Evolutionary conservation across 768 basidiomycete genomes (phyloP).

Genomic region (Termitomyces sp.): DNA sequence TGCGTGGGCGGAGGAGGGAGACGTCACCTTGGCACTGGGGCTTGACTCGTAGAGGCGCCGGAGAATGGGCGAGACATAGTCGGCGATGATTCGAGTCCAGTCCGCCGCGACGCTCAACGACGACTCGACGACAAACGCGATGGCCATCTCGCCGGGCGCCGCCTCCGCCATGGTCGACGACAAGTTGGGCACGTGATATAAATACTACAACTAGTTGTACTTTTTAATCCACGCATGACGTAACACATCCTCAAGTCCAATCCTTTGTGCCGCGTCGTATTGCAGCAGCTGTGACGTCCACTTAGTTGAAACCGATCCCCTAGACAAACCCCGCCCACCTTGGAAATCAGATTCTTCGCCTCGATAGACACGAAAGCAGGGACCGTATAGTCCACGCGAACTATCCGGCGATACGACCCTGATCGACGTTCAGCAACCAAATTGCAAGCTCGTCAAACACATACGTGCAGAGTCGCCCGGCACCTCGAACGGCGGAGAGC

Average conservation of each 20-base stretch:
- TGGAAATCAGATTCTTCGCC: slow-evolving; percentile 58
- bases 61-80: slow-evolving; percentile 47
- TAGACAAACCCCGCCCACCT: slow-evolving; percentile 29
- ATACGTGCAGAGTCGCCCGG: slow-evolving; percentile 65
- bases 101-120: slow-evolving; percentile 48
- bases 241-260: slow-evolving; percentile 73
- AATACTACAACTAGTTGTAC: slow-evolving; percentile 27
- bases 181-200: neutral
- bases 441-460: neutral
- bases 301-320: no score
- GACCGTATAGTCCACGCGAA: slow-evolving; percentile 73
- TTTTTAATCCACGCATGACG: slow-evolving; percentile 85
- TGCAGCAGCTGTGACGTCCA: slow-evolving; percentile 80
- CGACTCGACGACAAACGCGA: slow-evolving; percentile 58
- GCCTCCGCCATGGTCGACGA: neutral
- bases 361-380: slow-evolving; percentile 55
- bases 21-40: slow-evolving; percentile 28
- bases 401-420: slow-evolving; percentile 90
- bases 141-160: slow-evolving; percentile 24
- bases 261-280: slow-evolving; percentile 72
- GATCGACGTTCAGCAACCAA: neutral
- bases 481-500: slow-evolving; percentile 78
- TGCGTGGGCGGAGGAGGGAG: neutral
- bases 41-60: slow-evolving; percentile 44
- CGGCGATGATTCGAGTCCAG: slow-evolving; percentile 40